A percentile compares a stretch with the other conserved stretches of the same genome.
Conservation (phyloP, 2,329 filamentous ascomycete genomes). For the Xylariaceae sp. region DNA sequence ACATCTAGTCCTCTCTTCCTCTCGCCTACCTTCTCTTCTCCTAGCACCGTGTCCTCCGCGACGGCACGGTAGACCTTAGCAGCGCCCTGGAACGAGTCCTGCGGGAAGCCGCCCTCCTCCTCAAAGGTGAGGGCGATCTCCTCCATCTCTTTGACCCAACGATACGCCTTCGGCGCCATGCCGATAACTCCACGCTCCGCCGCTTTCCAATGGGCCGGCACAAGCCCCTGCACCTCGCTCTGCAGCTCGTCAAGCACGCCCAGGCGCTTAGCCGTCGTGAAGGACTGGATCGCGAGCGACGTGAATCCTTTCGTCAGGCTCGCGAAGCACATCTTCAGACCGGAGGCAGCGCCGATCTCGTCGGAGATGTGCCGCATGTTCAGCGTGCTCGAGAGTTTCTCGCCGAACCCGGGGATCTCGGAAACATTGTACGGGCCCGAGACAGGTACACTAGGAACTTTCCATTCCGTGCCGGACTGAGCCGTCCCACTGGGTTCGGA, state of each 20-base stretch:
- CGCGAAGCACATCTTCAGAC: constrained; percentile 71
- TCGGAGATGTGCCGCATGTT: constrained; percentile 55
- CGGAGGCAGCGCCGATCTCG: constrained; percentile 60
- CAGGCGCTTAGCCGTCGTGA: constrained; percentile 69
- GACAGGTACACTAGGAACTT: constrained; percentile 50
- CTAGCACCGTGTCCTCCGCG: constrained; percentile 65
- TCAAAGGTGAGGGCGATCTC: constrained; percentile 72
- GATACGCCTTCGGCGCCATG: constrained; percentile 77
- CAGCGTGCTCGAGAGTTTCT: constrained; percentile 50
- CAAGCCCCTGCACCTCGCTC: constrained; percentile 57
- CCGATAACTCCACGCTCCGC: constrained; percentile 58
- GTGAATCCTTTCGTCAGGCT: constrained; percentile 68
- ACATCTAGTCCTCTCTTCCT: constrained; percentile 61
- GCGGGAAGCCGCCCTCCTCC: constrained; percentile 67
- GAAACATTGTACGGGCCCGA: constrained; percentile 55
- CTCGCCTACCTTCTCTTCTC: constrained; percentile 62
- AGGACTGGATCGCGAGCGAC: constrained; percentile 72
- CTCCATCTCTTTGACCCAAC: constrained; percentile 80
- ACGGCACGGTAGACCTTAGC: constrained; percentile 67
- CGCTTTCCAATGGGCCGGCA: constrained; percentile 52
- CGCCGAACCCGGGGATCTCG: constrained; percentile 48
- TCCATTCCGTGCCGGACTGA: constrained; percentile 42
- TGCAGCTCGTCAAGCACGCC: constrained; percentile 66
- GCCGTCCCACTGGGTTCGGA: constrained; percentile 23
- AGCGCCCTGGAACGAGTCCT: constrained; percentile 62